phyloP scores from a whole-genome alignment of 331 rosid genomes.

The Pyracantha coccinea region DNA sequence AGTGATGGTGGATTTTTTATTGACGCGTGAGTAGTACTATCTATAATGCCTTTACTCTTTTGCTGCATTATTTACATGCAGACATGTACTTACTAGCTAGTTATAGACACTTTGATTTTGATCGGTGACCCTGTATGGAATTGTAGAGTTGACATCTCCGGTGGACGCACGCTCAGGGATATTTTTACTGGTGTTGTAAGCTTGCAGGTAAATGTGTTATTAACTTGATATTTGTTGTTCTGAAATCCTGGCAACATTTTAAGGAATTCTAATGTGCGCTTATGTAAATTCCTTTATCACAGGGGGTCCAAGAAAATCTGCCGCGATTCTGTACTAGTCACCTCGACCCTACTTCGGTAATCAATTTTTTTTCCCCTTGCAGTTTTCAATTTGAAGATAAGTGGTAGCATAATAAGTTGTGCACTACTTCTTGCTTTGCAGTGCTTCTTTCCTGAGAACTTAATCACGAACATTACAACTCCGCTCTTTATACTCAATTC shows the following conservation, averaged over 20 bases:
- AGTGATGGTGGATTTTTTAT: conserved; percentile 93
- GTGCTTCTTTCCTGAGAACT: conserved; percentile 94
- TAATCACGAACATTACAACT: conserved; percentile 49
- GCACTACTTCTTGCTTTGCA: conserved; percentile 16
- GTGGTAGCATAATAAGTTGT: too few relatives aligned
- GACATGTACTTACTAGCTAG: not conserved
- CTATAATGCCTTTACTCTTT: not conserved
- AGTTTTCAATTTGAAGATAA: too few relatives aligned
- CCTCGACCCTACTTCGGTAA: conserved; percentile 80
- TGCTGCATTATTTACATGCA: not conserved
- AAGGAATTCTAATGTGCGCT: too few relatives aligned
- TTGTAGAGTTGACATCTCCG: conserved; percentile 57
- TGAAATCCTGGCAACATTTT: too few relatives aligned
- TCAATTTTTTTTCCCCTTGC: not conserved
- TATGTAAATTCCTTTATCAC: too few relatives aligned
- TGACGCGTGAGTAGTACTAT: conserved; percentile 37
- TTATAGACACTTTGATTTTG: not conserved
- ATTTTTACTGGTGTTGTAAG: conserved; percentile 59
- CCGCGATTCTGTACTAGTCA: conserved; percentile 57
- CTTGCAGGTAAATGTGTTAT: conserved; percentile 47
- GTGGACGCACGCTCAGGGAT: conserved; percentile 50
- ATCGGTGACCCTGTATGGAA: conserved; percentile 12
- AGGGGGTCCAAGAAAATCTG: conserved; percentile 39
- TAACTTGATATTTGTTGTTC: too few relatives aligned
- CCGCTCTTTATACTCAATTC: conserved; percentile 80